Conservation (phyloP, 352 stramenopile species). For the Albugo candida region DNA sequence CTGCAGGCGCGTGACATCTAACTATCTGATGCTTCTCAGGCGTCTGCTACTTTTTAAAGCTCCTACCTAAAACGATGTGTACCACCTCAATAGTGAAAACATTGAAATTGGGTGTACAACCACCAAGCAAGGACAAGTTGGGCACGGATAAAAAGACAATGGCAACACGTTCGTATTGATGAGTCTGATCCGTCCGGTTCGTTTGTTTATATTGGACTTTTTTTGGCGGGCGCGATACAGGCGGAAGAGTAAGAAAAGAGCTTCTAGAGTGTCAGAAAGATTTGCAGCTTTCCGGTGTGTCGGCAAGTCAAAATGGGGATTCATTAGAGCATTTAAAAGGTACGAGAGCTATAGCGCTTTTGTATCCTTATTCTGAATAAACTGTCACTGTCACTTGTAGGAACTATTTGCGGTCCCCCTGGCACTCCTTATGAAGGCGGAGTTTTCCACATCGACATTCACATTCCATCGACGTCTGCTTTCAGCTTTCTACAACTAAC, state of each 20-base stretch:
- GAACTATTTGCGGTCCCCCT: constrained; percentile 49
- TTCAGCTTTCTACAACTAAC: neutral
- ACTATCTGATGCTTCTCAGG: too few relatives aligned
- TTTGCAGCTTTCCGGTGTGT: constrained; percentile 62
- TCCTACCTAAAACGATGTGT: too few relatives aligned
- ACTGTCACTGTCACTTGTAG: constrained; percentile 4
- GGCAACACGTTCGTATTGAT: too few relatives aligned
- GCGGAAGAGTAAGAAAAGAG: constrained; percentile 52
- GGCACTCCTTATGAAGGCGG: constrained; percentile 78
- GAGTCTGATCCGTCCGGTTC: too few relatives aligned
- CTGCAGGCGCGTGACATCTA: too few relatives aligned
- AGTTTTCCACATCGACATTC: constrained; percentile 85
- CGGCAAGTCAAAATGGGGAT: constrained; percentile 15
- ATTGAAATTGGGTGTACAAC: too few relatives aligned
- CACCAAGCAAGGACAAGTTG: too few relatives aligned
- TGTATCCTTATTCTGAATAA: neutral
- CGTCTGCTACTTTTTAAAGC: too few relatives aligned
- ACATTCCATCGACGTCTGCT: constrained; percentile 81
- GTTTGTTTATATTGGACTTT: too few relatives aligned
- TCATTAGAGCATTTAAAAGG: constrained; percentile 13
- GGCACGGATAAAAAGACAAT: too few relatives aligned
- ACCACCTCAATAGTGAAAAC: too few relatives aligned
- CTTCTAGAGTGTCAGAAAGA: constrained; percentile 76
- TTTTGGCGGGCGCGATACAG: too few relatives aligned
- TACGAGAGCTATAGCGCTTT: neutral